These are phyloP conservation scores for Viola odorata DNA, from an alignment of 345 rosid species.

Conservation along the genomic window DNA sequence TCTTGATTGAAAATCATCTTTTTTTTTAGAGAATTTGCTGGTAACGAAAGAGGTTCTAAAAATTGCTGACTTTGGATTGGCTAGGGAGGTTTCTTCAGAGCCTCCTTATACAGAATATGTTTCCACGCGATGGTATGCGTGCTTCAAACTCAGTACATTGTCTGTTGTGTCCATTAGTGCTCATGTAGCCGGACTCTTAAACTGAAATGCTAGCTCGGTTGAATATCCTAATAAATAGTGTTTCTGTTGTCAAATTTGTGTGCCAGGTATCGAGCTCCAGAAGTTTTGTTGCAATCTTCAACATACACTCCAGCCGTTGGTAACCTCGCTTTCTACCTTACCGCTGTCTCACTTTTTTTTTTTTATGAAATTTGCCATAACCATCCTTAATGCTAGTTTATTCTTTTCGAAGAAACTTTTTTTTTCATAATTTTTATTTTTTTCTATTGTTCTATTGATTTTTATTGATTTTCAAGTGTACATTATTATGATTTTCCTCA, in stretches of 20 bases:
- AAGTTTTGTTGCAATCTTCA: slow-evolving; percentile 81
- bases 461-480: slow-evolving; percentile 3
- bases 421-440: not conserved
- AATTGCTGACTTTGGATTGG: slow-evolving; percentile 95
- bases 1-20: slow-evolving; percentile 4
- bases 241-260: not conserved
- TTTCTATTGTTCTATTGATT: not conserved
- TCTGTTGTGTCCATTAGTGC: too few relatives aligned
- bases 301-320: slow-evolving; percentile 89
- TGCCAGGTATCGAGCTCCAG: slow-evolving; percentile 92
- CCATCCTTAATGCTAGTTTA: too few relatives aligned
- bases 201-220: too few relatives aligned
- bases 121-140: slow-evolving; percentile 81
- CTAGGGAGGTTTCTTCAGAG: slow-evolving; percentile 82
- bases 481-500: not conserved
- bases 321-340: slow-evolving; percentile 11
- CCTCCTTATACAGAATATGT: slow-evolving; percentile 99
- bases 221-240: too few relatives aligned
- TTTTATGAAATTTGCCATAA: not conserved
- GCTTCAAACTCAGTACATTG: not conserved
- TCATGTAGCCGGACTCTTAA: too few relatives aligned
- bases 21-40: slow-evolving; percentile 68
- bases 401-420: not conserved
- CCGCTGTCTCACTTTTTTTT: not conserved
- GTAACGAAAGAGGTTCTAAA: slow-evolving; percentile 71